Evolutionary conservation across 441 rosid species (phyloP).

Genomic region (Bruguiera hainesii): DNA sequence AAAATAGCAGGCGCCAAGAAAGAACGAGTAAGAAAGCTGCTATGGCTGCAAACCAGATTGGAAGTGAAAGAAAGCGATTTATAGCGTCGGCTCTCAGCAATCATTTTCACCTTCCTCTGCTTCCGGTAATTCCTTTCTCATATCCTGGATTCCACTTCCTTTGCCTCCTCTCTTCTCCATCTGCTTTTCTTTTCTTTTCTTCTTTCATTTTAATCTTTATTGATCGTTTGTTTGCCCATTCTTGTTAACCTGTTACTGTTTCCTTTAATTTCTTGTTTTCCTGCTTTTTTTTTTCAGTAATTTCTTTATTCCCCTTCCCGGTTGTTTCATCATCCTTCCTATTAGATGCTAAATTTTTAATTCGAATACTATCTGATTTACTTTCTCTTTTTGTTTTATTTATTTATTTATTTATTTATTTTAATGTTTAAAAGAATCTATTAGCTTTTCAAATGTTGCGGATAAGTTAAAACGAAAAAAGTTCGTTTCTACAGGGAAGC

Average conservation of each 20-base stretch:
- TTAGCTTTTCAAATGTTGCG: conserved; percentile 1
- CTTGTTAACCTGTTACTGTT: too few species aligned
- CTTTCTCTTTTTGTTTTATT: too few species aligned
- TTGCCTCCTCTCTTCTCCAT: not conserved
- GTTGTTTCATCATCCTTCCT: too few species aligned
- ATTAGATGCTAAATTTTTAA: too few species aligned
- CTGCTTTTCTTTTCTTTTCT: not conserved
- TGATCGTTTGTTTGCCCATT: too few species aligned
- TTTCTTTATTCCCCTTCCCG: too few species aligned
- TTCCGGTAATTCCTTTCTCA: conserved; percentile 40
- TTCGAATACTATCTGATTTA: too few species aligned
- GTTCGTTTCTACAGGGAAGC: conserved; percentile 34
- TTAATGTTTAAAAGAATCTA: not conserved
- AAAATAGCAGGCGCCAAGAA: too few species aligned
- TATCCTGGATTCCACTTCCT: not conserved
- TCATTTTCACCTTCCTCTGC: conserved; percentile 48
- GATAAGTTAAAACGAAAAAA: conserved; percentile 5
- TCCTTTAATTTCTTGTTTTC: too few species aligned
- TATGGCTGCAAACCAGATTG: conserved; percentile 7
- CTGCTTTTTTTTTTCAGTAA: too few species aligned
- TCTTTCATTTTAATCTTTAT: not conserved
- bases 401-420: too few species aligned
- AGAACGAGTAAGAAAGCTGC: conserved; percentile 11
- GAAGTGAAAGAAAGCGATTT: conserved; percentile 41
- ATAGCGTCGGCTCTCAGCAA: conserved; percentile 52